Evolutionary conservation across 305 asterid species (phyloP).

Genomic region (Fraxinus sp.): DNA sequence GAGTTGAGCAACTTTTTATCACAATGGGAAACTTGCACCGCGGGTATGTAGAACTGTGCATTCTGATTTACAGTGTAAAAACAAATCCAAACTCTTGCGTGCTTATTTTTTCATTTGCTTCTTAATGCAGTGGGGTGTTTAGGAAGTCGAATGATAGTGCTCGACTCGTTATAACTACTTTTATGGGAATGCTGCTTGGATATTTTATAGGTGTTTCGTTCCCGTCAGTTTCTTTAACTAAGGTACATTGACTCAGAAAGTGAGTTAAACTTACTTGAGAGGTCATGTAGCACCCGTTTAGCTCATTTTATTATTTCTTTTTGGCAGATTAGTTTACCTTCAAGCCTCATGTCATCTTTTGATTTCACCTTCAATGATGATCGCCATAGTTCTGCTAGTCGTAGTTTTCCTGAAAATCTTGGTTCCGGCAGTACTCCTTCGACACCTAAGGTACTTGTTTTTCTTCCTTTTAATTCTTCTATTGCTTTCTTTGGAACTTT

Average conservation of each 20-base stretch:
- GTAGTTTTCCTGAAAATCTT: conserved; percentile 78
- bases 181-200: conserved; percentile 79
- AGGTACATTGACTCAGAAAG: conserved; percentile 40
- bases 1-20: conserved; percentile 47
- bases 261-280: neutral
- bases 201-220: conserved; percentile 82
- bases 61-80: neutral
- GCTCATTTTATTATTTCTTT: conserved; percentile 15
- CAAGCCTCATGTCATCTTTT: conserved; percentile 52
- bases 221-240: conserved; percentile 69
- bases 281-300: neutral
- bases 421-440: conserved; percentile 68
- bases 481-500: conserved; percentile 19
- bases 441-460: conserved; percentile 61
- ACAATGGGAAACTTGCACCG: conserved; percentile 85
- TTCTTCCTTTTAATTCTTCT: conserved; percentile 16
- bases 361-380: conserved; percentile 55
- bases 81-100: conserved; percentile 1
- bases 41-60: conserved; percentile 46
- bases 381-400: conserved; percentile 28
- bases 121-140: conserved; percentile 53
- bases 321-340: conserved; percentile 79
- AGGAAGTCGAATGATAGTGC: conserved; percentile 62
- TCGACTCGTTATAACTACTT: conserved; percentile 61
- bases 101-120: conserved; percentile 14